These are phyloP conservation scores for Licmophora abbreviata DNA, from an alignment of 108 stramenopile genomes.

Conservation along the genomic window DNA sequence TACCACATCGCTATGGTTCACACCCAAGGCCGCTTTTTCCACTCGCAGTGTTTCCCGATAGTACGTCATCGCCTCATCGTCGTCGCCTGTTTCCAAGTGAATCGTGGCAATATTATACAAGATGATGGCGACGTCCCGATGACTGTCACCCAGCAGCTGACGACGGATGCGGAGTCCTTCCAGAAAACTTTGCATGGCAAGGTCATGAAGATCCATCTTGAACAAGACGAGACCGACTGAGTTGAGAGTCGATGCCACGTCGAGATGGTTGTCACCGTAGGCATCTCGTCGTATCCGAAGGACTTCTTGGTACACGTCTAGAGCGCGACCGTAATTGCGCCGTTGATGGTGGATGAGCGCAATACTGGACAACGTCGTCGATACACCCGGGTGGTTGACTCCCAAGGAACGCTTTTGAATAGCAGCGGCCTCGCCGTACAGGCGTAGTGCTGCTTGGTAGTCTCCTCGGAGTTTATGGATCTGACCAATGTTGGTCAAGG, in stretches of 20 bases:
- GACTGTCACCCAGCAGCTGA: slow-evolving; percentile 29
- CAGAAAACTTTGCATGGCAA: slow-evolving; percentile 47
- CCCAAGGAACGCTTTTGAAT: slow-evolving; percentile 29
- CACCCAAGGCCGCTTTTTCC: slow-evolving; percentile 35
- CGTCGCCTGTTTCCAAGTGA: slow-evolving; percentile 46
- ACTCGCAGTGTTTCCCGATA: slow-evolving; percentile 51
- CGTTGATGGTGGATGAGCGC: slow-evolving; percentile 48
- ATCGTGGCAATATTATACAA: slow-evolving; percentile 53
- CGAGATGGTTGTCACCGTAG: slow-evolving; percentile 41
- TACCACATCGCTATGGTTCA: slow-evolving; percentile 48
- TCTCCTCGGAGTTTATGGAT: slow-evolving; percentile 29
- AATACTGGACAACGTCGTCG: slow-evolving; percentile 42
- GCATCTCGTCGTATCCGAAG: slow-evolving; percentile 44
- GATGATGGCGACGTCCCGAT: slow-evolving; percentile 38
- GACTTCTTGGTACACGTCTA: slow-evolving; percentile 49
- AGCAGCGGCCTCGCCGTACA: slow-evolving; percentile 28
- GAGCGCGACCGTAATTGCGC: slow-evolving; percentile 35
- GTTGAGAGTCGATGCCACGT: slow-evolving; percentile 52
- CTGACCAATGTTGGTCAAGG: slow-evolving; percentile 30
- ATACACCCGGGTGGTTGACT: slow-evolving; percentile 19
- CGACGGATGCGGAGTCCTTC: slow-evolving; percentile 50
- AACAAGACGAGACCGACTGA: slow-evolving; percentile 52
- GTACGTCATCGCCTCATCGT: slow-evolving; percentile 36
- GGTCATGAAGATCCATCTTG: slow-evolving; percentile 44
- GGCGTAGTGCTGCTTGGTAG: slow-evolving; percentile 16